Base-by-base conservation (phyloP, 192 early-diverging fungal species). In the Mortierella antarctica region DNA sequence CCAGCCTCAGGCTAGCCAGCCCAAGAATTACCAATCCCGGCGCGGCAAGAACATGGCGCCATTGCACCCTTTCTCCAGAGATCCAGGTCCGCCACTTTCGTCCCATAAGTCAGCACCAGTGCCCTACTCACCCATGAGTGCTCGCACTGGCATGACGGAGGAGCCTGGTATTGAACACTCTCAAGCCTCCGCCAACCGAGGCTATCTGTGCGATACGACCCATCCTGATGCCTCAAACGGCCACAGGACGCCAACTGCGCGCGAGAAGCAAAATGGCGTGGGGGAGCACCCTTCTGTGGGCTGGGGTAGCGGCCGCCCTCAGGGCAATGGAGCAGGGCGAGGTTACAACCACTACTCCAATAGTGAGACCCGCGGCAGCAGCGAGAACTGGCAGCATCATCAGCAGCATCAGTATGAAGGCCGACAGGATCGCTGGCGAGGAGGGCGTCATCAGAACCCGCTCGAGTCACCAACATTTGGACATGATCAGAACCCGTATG, bases 141-240 rank as follows among this genome's bases (percentile, higher is more conserved):
- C 65, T 13, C 61, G 64, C 20, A 42, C 58, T 9, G 77, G 55
- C 6, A 21, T 57, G 8, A 54, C 61, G 8, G 65, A 60, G 18
- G 77, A 80, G 54, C 77, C 64, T n/a, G 70, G 77, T 0, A 80
- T 72, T n/a, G 77, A 80, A 47, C 51, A 45, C 6, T 47, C 65
- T 6, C 77, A 67, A 17, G 57, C 40, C 7, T 53, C 67, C 0
- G 62, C 62, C 12, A 70, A 62, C 45, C 56, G 65, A 8, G 73
- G 58, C 21, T 59, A 57, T 53, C 17, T 47, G 2, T 12, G 21
- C 11, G 67, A 70, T 18, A 11, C 21, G 31, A 31, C 31, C 31
- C 1, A 31, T 31, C 31, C 31, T 7, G 39, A 41, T 7, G 57
- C 39, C 15, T 41, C 60, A 13, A 49, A 57, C 47, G 44, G n/a